Percentiles rank a stretch among this genome's conserved stretches.
These are phyloP conservation scores for Pestalotiopsis sp. DNA, from an alignment of 2,329 filamentous ascomycete species.

Conservation along the genomic window DNA sequence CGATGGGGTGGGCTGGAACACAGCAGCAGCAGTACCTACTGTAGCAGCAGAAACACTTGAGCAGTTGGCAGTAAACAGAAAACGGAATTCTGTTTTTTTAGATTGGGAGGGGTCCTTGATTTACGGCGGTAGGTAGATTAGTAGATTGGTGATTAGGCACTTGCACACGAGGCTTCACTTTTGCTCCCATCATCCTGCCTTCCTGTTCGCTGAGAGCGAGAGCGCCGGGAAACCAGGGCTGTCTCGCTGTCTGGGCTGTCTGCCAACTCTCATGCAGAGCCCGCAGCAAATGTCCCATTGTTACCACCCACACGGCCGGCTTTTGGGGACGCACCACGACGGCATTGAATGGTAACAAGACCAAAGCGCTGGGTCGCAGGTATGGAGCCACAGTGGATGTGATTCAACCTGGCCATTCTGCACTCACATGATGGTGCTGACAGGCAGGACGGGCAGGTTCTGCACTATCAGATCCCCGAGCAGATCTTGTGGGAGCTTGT, in stretches of 20 bases:
- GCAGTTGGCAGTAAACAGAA: too few relatives aligned
- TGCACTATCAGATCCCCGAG: not conserved
- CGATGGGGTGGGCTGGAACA: not conserved
- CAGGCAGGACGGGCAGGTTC: not conserved
- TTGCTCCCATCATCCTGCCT: not conserved
- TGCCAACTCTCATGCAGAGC: not conserved
- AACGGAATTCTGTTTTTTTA: not conserved
- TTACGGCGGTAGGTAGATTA: not conserved
- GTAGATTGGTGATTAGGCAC: not conserved
- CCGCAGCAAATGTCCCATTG: not conserved
- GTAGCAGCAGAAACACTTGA: not conserved
- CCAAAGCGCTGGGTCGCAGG: conserved; percentile 6
- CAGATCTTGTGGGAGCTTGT: not conserved
- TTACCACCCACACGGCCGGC: not conserved
- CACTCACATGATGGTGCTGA: not conserved
- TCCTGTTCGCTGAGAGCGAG: not conserved
- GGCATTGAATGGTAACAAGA: conserved; percentile 6
- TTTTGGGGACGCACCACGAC: not conserved
- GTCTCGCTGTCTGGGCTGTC: not conserved
- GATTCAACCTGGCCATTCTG: not conserved
- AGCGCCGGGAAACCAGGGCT: not conserved
- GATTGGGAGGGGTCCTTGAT: not conserved
- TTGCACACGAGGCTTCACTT: not conserved
- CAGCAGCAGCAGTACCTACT: not conserved
- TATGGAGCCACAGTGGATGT: not conserved